Evolutionary conservation across 805 yeast species (phyloP).

Genomic region (Starmerella asiatica): DNA sequence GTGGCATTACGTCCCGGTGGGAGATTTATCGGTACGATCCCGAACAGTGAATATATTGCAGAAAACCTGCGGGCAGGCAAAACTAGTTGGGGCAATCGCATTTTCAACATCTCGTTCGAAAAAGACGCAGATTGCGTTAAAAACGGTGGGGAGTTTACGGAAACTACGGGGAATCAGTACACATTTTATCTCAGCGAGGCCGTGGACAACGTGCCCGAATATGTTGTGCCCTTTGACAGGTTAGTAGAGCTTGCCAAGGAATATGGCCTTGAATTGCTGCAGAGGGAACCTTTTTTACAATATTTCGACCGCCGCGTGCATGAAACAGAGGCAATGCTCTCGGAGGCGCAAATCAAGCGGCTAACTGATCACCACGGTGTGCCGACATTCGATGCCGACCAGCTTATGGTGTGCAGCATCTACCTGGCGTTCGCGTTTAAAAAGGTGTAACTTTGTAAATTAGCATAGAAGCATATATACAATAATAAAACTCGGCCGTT

Average conservation of each 20-base stretch:
- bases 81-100: slow-evolving; percentile 68
- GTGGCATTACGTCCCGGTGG: slow-evolving; percentile 72
- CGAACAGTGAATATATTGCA: slow-evolving; percentile 62
- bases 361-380: slow-evolving; percentile 66
- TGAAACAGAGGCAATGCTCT: slow-evolving; percentile 19
- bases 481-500: too few relatives aligned
- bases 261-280: slow-evolving; percentile 57
- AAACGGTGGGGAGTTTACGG: slow-evolving; percentile 12
- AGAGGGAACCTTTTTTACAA: slow-evolving; percentile 65
- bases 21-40: slow-evolving; percentile 82
- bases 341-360: slow-evolving; percentile 25
- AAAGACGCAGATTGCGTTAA: slow-evolving; percentile 35
- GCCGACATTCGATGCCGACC: slow-evolving; percentile 78
- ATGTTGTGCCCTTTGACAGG: slow-evolving; percentile 86
- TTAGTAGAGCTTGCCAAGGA: slow-evolving; percentile 75
- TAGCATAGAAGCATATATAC: too few relatives aligned
- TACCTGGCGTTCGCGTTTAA: slow-evolving; percentile 72
- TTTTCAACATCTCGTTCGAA: slow-evolving; percentile 73
- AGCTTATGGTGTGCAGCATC: slow-evolving; percentile 75
- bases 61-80: slow-evolving; percentile 39
- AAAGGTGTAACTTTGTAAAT: slow-evolving; percentile 12
- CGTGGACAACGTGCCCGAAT: slow-evolving; percentile 91
- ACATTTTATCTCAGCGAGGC: slow-evolving; percentile 79
- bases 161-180: slow-evolving; percentile 68
- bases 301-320: slow-evolving; percentile 70